Conservation (phyloP, 2,329 filamentous ascomycete genomes). For the Raffaelea deltoideospora region DNA sequence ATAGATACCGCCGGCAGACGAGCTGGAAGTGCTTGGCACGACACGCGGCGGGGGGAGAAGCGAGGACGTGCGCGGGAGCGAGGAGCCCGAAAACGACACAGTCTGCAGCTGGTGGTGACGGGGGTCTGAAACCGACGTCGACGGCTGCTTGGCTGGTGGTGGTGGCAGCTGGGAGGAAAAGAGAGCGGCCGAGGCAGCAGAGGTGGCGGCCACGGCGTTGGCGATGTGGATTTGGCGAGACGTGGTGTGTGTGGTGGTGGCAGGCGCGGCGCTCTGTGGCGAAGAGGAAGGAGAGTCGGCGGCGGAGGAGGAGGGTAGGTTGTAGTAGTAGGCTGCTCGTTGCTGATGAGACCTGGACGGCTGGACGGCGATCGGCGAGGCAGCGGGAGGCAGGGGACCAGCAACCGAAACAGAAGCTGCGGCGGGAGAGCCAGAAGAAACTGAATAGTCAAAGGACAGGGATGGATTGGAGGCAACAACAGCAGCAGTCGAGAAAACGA, state of each 20-base stretch:
- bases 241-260: not conserved
- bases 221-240: not conserved
- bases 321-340: slow-evolving; percentile 4
- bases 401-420: no score
- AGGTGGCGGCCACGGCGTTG: not conserved
- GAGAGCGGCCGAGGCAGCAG: not conserved
- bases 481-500: slow-evolving; percentile 5
- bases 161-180: not conserved
- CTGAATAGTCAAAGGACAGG: no score
- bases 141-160: slow-evolving; percentile 12
- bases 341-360: slow-evolving; percentile 3
- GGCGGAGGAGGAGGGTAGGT: not conserved
- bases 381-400: slow-evolving; percentile 5
- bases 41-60: slow-evolving; percentile 22
- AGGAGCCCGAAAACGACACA: slow-evolving; percentile 16
- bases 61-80: slow-evolving; percentile 26
- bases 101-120: no score
- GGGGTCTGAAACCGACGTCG: no score
- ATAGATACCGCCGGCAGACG: slow-evolving; percentile 3
- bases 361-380: slow-evolving; percentile 8
- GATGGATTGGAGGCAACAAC: slow-evolving; percentile 3
- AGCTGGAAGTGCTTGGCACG: slow-evolving; percentile 1
- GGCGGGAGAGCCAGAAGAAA: slow-evolving; percentile 3
- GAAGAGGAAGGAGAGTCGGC: not conserved
- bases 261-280: not conserved